Evolutionary conservation across 75 land plant species (phyloP), one percentile per base, ranked within the genome.

Genomic region (Pseudotsuga menziesii): DNA sequence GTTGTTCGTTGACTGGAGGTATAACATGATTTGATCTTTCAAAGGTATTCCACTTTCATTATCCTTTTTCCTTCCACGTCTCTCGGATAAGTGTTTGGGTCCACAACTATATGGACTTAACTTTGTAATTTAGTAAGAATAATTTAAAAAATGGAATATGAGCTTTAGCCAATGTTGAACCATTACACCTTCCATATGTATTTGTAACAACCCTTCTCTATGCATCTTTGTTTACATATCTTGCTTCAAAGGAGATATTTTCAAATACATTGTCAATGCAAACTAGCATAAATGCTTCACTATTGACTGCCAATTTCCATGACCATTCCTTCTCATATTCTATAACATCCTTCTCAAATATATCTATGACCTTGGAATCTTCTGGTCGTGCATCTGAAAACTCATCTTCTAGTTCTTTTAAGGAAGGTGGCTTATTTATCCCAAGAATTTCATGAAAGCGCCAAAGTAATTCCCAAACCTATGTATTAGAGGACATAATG

Each of bases 61-160:
- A 72, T 94, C 91, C 73, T 82, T 90, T 80, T 86, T 88, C 59
- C 91, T 88, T 73, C 99, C 94, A 39, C 97, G 77, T 94, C 97
- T 58, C 87, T 92, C 64, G 78, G 72, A 78, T 91, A 89, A 83
- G 77, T 67, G 79, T 74, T 85, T 23, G 91, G 89, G 76, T 88
- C 90, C 11, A 87, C 76, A 87, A 77, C 72, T 58, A 81, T 86
- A 62, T 85, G 85, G 48, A 89, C 91, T 77, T 87, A 85, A 52
- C 77, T 78, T 71, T 88, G 90, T 3, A 94, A 81, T 80, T 96
- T 94, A 61, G 80, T 75, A 39, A 94, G 61, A 4, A 92, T 85
- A 25, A 89, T 66, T 87, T 91, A 29, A 96, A 80, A 52, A 96
- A 67, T 36, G 93, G 80, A 15, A 73, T 81, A 70, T 93, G 98